phyloP scores from a whole-genome alignment of 1,284 basidiomycete species.

The Puccinia polysora region DNA sequence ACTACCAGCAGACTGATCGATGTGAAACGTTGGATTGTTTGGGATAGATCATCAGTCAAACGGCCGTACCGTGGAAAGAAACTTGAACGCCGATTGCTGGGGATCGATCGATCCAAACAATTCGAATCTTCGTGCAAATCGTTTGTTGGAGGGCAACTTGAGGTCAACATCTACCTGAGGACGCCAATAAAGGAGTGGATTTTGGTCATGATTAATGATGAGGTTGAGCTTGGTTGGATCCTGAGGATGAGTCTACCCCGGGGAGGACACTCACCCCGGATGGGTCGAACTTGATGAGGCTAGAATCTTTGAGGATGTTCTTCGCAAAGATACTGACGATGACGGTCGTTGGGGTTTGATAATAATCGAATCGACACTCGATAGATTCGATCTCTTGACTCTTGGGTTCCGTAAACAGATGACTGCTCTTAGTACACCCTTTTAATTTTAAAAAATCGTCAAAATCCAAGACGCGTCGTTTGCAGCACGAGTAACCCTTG shows the following conservation, averaged over 20 bases:
- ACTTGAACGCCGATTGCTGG: slow-evolving; percentile 63
- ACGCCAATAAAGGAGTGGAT: slow-evolving; percentile 2
- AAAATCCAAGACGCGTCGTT: slow-evolving; percentile 78
- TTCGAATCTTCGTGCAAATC: slow-evolving; percentile 68
- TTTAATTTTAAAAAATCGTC: slow-evolving; percentile 62
- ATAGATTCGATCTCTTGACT: slow-evolving; percentile 61
- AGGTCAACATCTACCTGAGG: slow-evolving; percentile 71
- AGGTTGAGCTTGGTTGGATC: too few relatives aligned
- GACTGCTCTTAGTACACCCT: slow-evolving; percentile 77
- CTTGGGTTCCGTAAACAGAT: slow-evolving; percentile 71
- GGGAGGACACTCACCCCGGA: slow-evolving; percentile 59
- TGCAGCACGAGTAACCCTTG: slow-evolving; percentile 86
- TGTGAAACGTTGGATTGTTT: too few relatives aligned
- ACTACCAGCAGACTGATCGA: too few relatives aligned
- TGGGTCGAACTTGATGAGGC: slow-evolving; percentile 64
- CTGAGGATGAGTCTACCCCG: too few relatives aligned
- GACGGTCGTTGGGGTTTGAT: slow-evolving; percentile 80
- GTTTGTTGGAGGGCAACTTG: slow-evolving; percentile 70
- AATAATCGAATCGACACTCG: slow-evolving; percentile 82
- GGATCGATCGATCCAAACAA: slow-evolving; percentile 78
- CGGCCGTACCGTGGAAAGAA: slow-evolving; percentile 76
- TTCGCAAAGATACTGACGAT: slow-evolving; percentile 91
- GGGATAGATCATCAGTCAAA: too few relatives aligned
- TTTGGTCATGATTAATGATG: background rate
- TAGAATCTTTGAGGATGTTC: slow-evolving; percentile 70